These are phyloP conservation scores for Skeletonema marinoi DNA, from an alignment of 108 stramenopile genomes.

Conservation along the genomic window DNA sequence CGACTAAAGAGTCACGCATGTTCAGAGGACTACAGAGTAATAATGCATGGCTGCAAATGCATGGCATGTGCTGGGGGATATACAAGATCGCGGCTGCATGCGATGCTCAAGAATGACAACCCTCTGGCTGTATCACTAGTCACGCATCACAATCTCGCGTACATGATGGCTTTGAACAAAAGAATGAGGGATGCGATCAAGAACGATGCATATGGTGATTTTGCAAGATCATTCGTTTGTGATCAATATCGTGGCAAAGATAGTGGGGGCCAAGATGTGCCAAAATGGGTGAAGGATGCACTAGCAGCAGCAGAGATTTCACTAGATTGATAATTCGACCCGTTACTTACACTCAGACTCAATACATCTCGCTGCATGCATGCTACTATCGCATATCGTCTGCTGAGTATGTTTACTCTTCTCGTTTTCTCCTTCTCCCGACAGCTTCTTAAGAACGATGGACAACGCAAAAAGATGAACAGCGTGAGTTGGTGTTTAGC, in stretches of 20 bases:
- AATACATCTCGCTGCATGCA: no score
- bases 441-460: no score
- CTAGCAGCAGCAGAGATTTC: slow-evolving; percentile 71
- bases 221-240: slow-evolving; percentile 71
- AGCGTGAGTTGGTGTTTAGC: no score
- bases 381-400: no score
- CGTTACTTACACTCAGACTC: no score
- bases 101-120: slow-evolving; percentile 81
- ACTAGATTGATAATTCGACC: slow-evolving; percentile 1
- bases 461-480: no score
- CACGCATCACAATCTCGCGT: slow-evolving; percentile 95
- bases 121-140: slow-evolving; percentile 85
- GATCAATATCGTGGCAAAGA: slow-evolving; percentile 67
- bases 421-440: no score
- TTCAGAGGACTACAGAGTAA: slow-evolving; percentile 61
- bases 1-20: slow-evolving; percentile 79
- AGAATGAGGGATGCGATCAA: slow-evolving; percentile 92
- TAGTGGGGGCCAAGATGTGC: slow-evolving; percentile 61
- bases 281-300: slow-evolving; percentile 89
- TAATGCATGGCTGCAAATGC: slow-evolving; percentile 82
- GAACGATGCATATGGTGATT: slow-evolving; percentile 69
- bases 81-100: slow-evolving; percentile 76
- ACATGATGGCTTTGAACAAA: slow-evolving; percentile 90
- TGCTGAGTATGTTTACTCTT: no score
- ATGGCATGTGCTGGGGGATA: slow-evolving; percentile 73